These are phyloP conservation scores for Echria macrotheca DNA, from an alignment of 495 filamentous ascomycete species.

Conservation along the genomic window DNA sequence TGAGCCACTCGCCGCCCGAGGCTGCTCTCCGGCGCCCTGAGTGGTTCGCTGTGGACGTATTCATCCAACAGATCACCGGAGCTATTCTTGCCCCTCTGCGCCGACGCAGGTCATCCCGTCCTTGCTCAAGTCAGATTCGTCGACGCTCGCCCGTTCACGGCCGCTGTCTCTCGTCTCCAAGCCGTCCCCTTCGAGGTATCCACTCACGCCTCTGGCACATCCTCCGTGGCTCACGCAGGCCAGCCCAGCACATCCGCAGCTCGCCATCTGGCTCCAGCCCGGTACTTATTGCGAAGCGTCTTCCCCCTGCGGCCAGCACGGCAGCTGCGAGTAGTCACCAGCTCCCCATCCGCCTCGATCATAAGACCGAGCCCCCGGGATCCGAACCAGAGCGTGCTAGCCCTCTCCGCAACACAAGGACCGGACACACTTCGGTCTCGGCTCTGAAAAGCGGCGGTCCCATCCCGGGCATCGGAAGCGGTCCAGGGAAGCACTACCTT, in stretches of 20 bases:
- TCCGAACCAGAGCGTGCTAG: constrained; percentile 4
- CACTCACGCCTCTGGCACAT: constrained; percentile 2
- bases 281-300: constrained; percentile 18
- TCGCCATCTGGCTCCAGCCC: constrained; percentile 13
- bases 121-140: constrained; percentile 24
- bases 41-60: constrained; percentile 35
- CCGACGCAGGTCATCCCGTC: constrained; percentile 25
- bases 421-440: constrained; percentile 1
- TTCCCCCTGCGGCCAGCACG: constrained; percentile 1
- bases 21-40: constrained; percentile 30
- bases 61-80: constrained; percentile 33
- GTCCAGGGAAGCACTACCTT: no score
- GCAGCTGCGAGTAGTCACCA: background rate
- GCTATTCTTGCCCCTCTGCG: constrained; percentile 24
- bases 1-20: constrained; percentile 39
- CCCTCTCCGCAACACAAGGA: constrained; percentile 14
- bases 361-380: constrained; percentile 12
- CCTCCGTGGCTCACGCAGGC: constrained; percentile 11
- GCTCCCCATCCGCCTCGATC: constrained; percentile 3
- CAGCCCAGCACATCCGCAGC: constrained; percentile 15
- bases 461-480: no score
- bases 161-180: constrained; percentile 15
- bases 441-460: background rate
- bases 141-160: constrained; percentile 16
- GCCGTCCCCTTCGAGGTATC: constrained; percentile 15